Conservation (phyloP, 495 filamentous ascomycete species). For the Hyphodiscus hymeniophilus region DNA sequence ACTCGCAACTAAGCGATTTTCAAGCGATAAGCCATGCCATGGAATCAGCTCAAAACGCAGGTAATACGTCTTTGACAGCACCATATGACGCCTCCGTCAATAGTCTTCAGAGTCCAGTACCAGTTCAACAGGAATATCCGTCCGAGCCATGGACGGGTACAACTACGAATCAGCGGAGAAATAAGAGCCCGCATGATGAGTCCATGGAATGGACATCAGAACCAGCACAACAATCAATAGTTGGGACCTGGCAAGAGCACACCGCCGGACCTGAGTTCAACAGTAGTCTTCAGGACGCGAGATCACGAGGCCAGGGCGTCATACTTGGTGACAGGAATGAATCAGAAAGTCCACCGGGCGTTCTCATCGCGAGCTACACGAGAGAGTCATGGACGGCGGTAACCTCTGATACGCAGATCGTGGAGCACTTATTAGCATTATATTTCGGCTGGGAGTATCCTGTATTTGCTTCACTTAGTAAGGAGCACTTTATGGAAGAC, state of each 20-base stretch:
- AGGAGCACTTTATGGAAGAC: conserved; percentile 61
- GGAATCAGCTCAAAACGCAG: neutral
- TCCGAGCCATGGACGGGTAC: neutral
- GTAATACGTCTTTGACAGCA: neutral
- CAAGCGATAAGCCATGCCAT: neutral
- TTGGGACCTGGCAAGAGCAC: neutral
- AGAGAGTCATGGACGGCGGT: conserved; percentile 46
- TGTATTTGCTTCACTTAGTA: conserved; percentile 58
- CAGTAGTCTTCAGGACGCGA: neutral
- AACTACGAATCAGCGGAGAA: conserved; percentile 3
- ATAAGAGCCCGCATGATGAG: conserved; percentile 10
- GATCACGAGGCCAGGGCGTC: neutral
- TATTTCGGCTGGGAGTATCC: conserved; percentile 79
- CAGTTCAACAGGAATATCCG: neutral
- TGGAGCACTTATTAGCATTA: conserved; percentile 58
- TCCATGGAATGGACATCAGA: neutral
- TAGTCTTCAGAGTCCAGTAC: too few species aligned
- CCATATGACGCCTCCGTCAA: too few species aligned
- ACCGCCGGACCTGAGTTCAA: neutral
- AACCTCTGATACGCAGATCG: conserved; percentile 44
- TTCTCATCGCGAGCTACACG: neutral
- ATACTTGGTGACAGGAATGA: neutral
- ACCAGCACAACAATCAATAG: too few species aligned
- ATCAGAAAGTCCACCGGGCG: neutral
- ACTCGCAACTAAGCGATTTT: neutral